Evolutionary conservation across 441 rosid genomes (phyloP), one percentile per base, ranked within the genome.

Genomic region (Jatropha multifida): DNA sequence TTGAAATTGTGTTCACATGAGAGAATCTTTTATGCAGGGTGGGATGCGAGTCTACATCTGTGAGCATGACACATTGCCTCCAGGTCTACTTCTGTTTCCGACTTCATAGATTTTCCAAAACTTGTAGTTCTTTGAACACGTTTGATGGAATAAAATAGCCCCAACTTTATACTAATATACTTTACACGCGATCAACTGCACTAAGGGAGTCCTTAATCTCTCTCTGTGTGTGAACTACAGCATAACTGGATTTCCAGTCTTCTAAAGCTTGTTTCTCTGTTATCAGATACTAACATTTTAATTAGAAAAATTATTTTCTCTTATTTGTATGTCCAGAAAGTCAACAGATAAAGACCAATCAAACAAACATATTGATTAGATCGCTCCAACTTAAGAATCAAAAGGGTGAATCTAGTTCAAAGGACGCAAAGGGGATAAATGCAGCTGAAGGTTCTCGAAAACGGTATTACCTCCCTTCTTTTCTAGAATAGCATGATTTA

Each of bases 351-450:
- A 88, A 87, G 84, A 96, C 99, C 68, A 90, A 96, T 81, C 97
- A 88, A 88, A 90, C 91, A 78, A 96, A 96, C 83, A 96, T 93
- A 84, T 81, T 96, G 74, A 93, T 96, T 74, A 89, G 99, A 82
- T 90, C 99, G 0, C 99, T 96, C 60, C 82, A 86, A 78, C 80
- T 93, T 49, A 90, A 85, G 88, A 89, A 87, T 75, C 94, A 86
- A 72, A 92, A 83, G 83, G 85, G 86, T 61, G 94, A 90, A 73
- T 79, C 93, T 67, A 79, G 83, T 79, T 83, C 88, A 6, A 94
- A 90, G 83, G 92, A 83, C 55, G 82, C 67, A 9, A 93, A 91
- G 78, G 88, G 80, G 62, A 80, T 73, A 48, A 54, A 87, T 69
- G 70, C 83, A 68, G 83, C 87, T 72, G 98, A 93, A 76, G 83